Conservation (phyloP, 2,329 filamentous ascomycete species). For the Fusarium marasasianum region DNA sequence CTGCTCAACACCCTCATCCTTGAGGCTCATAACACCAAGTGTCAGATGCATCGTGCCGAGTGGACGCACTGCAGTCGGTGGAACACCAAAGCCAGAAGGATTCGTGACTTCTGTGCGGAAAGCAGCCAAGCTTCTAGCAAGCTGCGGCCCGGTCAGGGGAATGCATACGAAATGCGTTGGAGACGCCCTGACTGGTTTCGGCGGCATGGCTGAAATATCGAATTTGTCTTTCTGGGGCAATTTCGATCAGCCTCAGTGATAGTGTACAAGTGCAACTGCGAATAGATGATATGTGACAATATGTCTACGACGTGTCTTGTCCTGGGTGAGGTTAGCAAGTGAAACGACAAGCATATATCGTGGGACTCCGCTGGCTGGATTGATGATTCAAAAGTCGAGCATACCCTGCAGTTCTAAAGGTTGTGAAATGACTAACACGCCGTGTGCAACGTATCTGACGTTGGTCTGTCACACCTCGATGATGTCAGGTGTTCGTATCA, state of each 20-base stretch:
- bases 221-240: neutral
- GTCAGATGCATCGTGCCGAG: constrained; percentile 86
- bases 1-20: constrained; percentile 56
- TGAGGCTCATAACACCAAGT: constrained; percentile 83
- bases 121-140: constrained; percentile 67
- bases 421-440: constrained; percentile 8
- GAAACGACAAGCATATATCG: neutral
- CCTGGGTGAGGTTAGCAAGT: constrained; percentile 2
- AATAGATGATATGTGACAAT: neutral
- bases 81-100: constrained; percentile 60
- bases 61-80: constrained; percentile 75
- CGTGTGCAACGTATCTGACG: constrained; percentile 6
- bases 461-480: constrained; percentile 11
- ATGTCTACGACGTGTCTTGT: neutral
- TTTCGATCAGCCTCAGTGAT: neutral
- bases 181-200: constrained; percentile 52
- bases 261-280: neutral
- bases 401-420: constrained; percentile 7
- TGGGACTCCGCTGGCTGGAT: neutral
- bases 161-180: constrained; percentile 82
- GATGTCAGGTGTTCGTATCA: constrained; percentile 32
- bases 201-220: constrained; percentile 13
- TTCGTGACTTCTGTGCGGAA: constrained; percentile 69
- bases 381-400: neutral
- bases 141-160: constrained; percentile 73